Conservation (phyloP, 208 protist genomes). For the Hexamita inflata region DNA sequence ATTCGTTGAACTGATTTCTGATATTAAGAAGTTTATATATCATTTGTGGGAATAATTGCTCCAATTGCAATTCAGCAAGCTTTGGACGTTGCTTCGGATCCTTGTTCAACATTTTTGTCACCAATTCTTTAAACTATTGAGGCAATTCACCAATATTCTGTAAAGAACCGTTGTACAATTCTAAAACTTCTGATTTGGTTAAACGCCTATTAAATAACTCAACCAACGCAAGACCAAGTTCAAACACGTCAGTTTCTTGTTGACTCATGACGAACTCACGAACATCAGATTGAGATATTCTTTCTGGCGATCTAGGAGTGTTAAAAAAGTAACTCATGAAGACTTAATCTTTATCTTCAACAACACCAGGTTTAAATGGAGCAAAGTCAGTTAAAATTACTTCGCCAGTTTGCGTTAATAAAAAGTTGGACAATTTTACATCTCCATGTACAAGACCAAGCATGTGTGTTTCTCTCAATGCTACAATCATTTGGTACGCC, state of each 20-base stretch:
- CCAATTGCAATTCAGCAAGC: no score
- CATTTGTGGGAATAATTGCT: no score
- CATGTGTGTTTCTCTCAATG: not conserved
- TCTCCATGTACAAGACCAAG: slow-evolving; percentile 3
- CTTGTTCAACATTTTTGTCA: no score
- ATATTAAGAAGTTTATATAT: no score
- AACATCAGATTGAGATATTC: not conserved
- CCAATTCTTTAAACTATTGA: no score
- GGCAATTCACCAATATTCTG: no score
- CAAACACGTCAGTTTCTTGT: not conserved
- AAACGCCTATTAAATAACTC: no score
- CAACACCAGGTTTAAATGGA: not conserved
- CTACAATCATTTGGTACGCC: not conserved
- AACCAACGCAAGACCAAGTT: not conserved
- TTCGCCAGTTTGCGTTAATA: not conserved
- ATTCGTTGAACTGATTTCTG: no score
- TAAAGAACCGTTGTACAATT: no score
- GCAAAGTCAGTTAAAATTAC: slow-evolving; percentile 4
- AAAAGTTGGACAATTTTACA: slow-evolving; percentile 7
- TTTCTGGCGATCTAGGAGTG: not conserved
- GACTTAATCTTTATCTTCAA: not conserved
- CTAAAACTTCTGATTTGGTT: no score
- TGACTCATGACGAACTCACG: not conserved
- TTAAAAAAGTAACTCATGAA: slow-evolving; percentile 5
- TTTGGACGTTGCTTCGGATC: no score